Conservation (phyloP, 202 grass and related monocot genomes). For the Panicum hallii region DNA sequence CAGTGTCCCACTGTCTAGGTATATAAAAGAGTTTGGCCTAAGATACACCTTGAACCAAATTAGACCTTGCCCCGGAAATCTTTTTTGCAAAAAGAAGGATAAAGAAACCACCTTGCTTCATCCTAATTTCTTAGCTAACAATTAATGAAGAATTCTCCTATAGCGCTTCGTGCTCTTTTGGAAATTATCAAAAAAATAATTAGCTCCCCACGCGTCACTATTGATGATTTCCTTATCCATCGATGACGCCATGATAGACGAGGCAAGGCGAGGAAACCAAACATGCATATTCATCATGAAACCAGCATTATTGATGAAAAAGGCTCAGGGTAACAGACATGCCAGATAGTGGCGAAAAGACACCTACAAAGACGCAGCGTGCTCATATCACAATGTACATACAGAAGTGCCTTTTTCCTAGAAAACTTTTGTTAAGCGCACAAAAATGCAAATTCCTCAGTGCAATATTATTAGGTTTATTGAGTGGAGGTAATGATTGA, state of each 20-base stretch:
- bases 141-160: background rate
- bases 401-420: background rate
- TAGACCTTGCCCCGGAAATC: too few species aligned
- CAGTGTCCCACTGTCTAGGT: too few species aligned
- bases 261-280: slow-evolving; percentile 1
- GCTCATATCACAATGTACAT: background rate
- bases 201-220: background rate
- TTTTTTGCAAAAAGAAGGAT: too few species aligned
- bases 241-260: background rate
- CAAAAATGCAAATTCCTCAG: background rate
- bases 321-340: background rate
- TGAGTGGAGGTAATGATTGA: slow-evolving; percentile 59
- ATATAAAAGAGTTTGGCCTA: too few species aligned
- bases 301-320: slow-evolving; percentile 15
- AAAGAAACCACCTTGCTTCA: background rate
- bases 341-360: slow-evolving; percentile 28
- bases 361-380: slow-evolving; percentile 12
- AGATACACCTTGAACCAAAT: too few species aligned
- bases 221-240: background rate
- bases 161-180: background rate
- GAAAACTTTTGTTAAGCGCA: background rate
- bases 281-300: background rate
- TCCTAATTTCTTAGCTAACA: background rate
- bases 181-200: background rate
- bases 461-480: slow-evolving; percentile 26